phyloP scores from a whole-genome alignment of 2,329 filamentous ascomycete genomes.

The Fusarium graminum region DNA sequence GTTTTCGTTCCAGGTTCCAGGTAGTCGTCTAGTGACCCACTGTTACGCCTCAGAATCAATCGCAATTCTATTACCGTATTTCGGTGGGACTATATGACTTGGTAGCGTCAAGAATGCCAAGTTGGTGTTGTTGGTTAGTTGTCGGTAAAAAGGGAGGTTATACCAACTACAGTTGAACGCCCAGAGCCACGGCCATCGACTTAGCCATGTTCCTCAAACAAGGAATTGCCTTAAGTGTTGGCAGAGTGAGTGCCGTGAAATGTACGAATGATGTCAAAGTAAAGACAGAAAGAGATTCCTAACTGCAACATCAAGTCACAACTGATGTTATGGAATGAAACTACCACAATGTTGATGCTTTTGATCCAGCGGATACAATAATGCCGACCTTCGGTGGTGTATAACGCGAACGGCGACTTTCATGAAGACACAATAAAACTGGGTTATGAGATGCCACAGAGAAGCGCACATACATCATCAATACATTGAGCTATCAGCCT shows the following conservation, averaged over 20 bases:
- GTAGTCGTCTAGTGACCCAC: conserved; percentile 24
- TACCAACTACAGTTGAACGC: conserved; percentile 27
- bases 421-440: not conserved
- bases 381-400: conserved; percentile 44
- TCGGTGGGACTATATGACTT: conserved; percentile 28
- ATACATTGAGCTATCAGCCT: conserved; percentile 11
- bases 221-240: no score
- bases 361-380: conserved; percentile 32
- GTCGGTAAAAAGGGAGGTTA: conserved; percentile 49
- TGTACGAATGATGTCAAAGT: not conserved
- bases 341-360: conserved; percentile 16
- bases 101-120: no score
- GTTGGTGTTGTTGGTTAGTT: conserved; percentile 38
- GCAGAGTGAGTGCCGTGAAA: conserved; percentile 4
- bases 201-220: no score
- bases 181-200: conserved; percentile 17
- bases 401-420: conserved; percentile 46
- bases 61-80: conserved; percentile 21
- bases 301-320: conserved; percentile 2
- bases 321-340: conserved; percentile 22
- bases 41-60: conserved; percentile 12
- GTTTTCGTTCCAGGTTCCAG: conserved; percentile 2
- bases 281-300: not conserved
- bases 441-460: not conserved
- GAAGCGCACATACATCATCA: not conserved